phyloP scores from a whole-genome alignment of 164 flowering plant genomes.

The Macadamia integrifolia region DNA sequence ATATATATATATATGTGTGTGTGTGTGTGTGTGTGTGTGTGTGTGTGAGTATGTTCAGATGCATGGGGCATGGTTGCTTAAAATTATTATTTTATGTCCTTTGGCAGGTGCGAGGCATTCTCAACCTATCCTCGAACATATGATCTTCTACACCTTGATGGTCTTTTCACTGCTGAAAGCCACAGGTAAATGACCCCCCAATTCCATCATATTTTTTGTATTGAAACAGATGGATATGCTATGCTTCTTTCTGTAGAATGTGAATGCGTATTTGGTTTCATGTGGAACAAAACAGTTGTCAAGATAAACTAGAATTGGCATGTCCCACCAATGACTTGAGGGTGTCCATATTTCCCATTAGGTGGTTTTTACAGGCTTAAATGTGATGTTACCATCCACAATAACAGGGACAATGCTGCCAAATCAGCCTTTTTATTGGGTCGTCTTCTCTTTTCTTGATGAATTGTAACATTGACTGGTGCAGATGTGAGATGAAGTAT shows the following conservation, averaged over 20 bases:
- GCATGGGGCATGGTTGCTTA: not conserved
- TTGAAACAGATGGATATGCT: no score
- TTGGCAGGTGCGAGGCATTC: conserved; percentile 92
- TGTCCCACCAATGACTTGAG: no score
- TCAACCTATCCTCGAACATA: conserved; percentile 98
- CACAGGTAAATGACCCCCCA: conserved; percentile 53
- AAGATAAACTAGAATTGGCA: no score
- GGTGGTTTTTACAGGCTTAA: no score
- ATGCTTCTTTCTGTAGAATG: no score
- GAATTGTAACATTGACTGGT: not conserved
- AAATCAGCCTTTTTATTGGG: no score
- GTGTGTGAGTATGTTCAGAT: not conserved
- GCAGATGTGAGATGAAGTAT: conserved; percentile 90
- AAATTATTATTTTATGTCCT: not conserved
- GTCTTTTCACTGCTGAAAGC: conserved; percentile 84
- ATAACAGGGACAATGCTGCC: no score
- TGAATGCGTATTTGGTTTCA: no score
- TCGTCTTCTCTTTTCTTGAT: not conserved
- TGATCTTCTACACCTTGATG: conserved; percentile 95
- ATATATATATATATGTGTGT: not conserved
- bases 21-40: not conserved
- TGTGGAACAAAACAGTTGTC: no score
- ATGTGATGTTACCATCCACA: no score
- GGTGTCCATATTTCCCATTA: no score
- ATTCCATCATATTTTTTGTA: conserved; percentile 1